These are phyloP conservation scores for Myriosclerotinia curreyana DNA, from an alignment of 2,329 filamentous ascomycete genomes.

Conservation along the genomic window DNA sequence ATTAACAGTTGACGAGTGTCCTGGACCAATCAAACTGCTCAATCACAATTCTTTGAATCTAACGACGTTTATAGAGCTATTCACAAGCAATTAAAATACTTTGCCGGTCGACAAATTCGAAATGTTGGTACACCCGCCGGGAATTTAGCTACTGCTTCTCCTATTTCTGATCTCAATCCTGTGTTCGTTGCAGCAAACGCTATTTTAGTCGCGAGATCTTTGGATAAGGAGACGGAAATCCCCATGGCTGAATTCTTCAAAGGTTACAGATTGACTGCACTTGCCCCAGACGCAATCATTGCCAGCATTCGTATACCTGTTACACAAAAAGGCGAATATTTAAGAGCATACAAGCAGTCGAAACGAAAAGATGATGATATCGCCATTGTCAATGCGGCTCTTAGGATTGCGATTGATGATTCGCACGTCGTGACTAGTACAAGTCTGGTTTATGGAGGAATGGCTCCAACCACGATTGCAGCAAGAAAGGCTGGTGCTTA, in stretches of 20 bases:
- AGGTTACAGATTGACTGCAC: constrained; percentile 80
- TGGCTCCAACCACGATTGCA: constrained; percentile 88
- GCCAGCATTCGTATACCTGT: constrained; percentile 82
- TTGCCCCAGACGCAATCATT: constrained; percentile 79
- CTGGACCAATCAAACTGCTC: neutral
- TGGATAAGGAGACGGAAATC: constrained; percentile 72
- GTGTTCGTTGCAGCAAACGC: constrained; percentile 87
- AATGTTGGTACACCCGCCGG: constrained; percentile 97
- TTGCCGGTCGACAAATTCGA: constrained; percentile 90
- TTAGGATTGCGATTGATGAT: constrained; percentile 70
- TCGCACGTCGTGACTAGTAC: constrained; percentile 68
- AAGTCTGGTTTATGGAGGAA: constrained; percentile 87
- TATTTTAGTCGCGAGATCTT: constrained; percentile 74
- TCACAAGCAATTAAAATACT: constrained; percentile 89
- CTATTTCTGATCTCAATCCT: constrained; percentile 94
- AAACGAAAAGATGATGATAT: constrained; percentile 99
- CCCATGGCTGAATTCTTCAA: constrained; percentile 92
- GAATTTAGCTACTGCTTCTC: constrained; percentile 89
- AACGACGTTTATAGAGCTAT: constrained; percentile 55
- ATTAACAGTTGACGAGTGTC: neutral
- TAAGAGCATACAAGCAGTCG: constrained; percentile 90
- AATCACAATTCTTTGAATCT: neutral
- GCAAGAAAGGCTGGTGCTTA: constrained; percentile 76
- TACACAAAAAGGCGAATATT: constrained; percentile 74
- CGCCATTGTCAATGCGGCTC: constrained; percentile 87